These are phyloP conservation scores for Pseudoturritis turrita DNA, from an alignment of 345 rosid genomes.

Conservation along the genomic window DNA sequence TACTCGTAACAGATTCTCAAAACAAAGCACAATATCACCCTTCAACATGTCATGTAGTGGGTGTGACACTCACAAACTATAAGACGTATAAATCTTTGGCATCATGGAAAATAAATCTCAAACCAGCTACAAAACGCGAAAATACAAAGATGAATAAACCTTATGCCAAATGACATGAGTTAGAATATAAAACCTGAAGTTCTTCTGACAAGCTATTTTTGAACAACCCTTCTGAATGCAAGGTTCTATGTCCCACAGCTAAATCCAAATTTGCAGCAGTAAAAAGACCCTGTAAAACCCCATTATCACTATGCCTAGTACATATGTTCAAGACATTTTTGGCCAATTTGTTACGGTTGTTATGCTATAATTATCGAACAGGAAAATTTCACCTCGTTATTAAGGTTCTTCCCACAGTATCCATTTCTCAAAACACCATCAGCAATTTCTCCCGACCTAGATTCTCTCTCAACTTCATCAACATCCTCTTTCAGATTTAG, in stretches of 20 bases:
- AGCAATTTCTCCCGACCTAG: slow-evolving; percentile 36
- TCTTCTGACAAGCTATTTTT: slow-evolving; percentile 41
- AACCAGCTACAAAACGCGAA: not conserved
- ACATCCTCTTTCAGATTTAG: slow-evolving; percentile 25
- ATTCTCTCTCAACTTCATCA: slow-evolving; percentile 38
- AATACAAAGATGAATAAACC: not conserved
- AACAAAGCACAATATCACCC: not conserved
- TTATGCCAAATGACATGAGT: not conserved
- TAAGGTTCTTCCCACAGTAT: slow-evolving; percentile 36
- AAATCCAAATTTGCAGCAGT: slow-evolving; percentile 32
- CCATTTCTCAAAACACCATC: slow-evolving; percentile 29
- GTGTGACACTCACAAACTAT: not conserved
- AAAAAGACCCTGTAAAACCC: slow-evolving; percentile 47
- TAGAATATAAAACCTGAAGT: slow-evolving; percentile 45
- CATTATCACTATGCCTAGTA: slow-evolving; percentile 40
- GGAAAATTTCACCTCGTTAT: slow-evolving; percentile 46
- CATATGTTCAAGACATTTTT: slow-evolving; percentile 21
- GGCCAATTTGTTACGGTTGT: slow-evolving; percentile 20
- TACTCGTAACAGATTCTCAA: no score
- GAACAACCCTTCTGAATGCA: slow-evolving; percentile 31
- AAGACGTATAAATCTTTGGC: not conserved
- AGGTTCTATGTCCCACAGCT: slow-evolving; percentile 32
- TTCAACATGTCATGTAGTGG: slow-evolving; percentile 1
- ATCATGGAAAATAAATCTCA: slow-evolving; percentile 12
- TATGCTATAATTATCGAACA: slow-evolving; percentile 30